Percentiles rank a stretch among this genome's conserved stretches.
Conservation (phyloP, 768 basidiomycete species). For the Boletus edulis region DNA sequence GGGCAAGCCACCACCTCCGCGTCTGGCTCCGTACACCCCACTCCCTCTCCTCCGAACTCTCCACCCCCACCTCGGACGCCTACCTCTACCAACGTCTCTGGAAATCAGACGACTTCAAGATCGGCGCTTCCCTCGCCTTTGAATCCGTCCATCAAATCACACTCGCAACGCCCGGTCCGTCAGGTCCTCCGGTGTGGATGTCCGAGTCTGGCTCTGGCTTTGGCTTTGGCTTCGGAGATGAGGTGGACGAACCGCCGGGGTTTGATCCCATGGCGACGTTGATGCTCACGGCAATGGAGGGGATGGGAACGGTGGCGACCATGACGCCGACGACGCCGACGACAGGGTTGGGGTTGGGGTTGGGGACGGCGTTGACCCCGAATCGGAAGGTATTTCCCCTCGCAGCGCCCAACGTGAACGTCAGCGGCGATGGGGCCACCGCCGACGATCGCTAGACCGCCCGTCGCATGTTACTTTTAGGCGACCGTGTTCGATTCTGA, state of each 20-base stretch:
- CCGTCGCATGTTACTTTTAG: too few relatives aligned
- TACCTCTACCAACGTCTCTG: constrained; percentile 65
- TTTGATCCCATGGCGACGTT: too few relatives aligned
- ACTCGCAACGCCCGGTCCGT: constrained; percentile 40
- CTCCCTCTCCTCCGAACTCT: constrained; percentile 6
- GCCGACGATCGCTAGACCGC: constrained; percentile 12
- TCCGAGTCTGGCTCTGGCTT: too few relatives aligned
- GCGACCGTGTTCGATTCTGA: too few relatives aligned
- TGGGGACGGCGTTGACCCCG: background rate
- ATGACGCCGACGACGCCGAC: background rate
- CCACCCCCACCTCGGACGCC: constrained; percentile 39
- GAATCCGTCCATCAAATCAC: constrained; percentile 48
- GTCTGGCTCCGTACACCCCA: constrained; percentile 57
- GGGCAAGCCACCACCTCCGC: constrained; percentile 61
- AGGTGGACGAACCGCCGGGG: too few relatives aligned
- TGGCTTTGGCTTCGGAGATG: too few relatives aligned
- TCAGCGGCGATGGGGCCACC: background rate
- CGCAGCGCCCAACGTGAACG: background rate
- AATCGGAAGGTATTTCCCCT: constrained; percentile 13
- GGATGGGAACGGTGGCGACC: too few relatives aligned
- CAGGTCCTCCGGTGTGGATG: too few relatives aligned
- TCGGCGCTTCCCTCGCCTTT: constrained; percentile 56
- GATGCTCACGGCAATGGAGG: too few relatives aligned
- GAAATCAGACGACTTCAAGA: constrained; percentile 60
- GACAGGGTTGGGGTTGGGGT: background rate